phyloP scores from a whole-genome alignment of 169 alveolate genomes.

The Amoebophrya sp. region DNA sequence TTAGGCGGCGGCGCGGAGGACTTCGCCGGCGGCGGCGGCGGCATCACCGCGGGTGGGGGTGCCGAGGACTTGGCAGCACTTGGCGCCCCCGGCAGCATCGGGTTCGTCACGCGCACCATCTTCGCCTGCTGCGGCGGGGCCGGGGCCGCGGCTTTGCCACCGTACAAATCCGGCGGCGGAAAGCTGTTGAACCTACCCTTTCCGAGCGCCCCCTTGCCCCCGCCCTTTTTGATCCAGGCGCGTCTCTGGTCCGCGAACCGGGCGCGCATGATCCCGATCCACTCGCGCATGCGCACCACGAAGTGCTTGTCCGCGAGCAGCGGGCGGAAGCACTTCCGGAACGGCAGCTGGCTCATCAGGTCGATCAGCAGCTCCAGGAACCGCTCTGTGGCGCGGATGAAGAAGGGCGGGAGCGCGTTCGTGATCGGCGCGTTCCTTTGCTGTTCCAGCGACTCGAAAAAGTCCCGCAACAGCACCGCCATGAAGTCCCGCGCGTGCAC shows the following conservation, averaged over 20 bases:
- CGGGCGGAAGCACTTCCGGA: conserved; percentile 38
- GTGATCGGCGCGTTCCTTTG: neutral
- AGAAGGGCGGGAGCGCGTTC: neutral
- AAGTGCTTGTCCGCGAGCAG: conserved; percentile 35
- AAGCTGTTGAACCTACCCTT: neutral
- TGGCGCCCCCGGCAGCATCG: too few relatives aligned
- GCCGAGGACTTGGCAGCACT: too few relatives aligned
- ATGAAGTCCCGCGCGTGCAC: neutral
- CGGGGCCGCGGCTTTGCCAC: too few relatives aligned
- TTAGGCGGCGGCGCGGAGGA: too few relatives aligned
- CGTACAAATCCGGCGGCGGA: too few relatives aligned
- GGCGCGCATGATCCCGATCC: neutral
- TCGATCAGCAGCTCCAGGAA: too few relatives aligned
- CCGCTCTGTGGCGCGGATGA: neutral
- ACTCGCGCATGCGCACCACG: conserved; percentile 15
- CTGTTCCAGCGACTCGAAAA: neutral
- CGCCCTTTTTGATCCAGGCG: neutral
- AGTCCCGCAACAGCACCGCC: neutral
- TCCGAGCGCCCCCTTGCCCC: neutral
- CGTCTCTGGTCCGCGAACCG: neutral
- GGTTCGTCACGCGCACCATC: too few relatives aligned
- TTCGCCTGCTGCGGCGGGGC: too few relatives aligned
- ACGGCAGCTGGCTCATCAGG: too few relatives aligned
- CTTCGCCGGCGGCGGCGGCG: too few relatives aligned
- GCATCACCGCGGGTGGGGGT: too few relatives aligned